Percentiles rank a stretch among this genome's conserved stretches.
phyloP scores from a whole-genome alignment of 2,329 filamentous ascomycete species.

The Capronia americana region DNA sequence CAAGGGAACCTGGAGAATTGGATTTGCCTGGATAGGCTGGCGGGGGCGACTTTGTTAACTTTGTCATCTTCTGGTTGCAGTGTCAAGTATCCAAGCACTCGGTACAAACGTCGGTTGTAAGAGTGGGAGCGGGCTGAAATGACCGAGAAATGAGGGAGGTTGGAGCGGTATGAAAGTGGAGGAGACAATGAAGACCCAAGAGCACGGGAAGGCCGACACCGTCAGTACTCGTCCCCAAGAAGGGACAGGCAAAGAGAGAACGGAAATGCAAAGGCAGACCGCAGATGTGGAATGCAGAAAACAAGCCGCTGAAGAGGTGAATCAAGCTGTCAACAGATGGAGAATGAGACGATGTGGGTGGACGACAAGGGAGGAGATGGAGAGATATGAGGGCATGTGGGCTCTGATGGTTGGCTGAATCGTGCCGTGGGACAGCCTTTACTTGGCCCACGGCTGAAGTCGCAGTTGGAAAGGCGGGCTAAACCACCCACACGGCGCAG shows the following conservation, averaged over 20 bases:
- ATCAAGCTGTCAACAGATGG: neutral
- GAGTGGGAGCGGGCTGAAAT: slow-evolving; percentile 1
- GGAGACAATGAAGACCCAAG: neutral
- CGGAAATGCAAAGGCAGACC: neutral
- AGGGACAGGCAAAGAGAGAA: slow-evolving; percentile 7
- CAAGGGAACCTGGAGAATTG: slow-evolving; percentile 19
- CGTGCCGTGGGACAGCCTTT: slow-evolving; percentile 9
- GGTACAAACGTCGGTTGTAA: neutral
- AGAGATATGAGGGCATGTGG: slow-evolving; percentile 13
- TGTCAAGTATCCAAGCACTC: neutral
- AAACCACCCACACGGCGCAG: neutral
- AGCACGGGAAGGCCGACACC: slow-evolving; percentile 5
- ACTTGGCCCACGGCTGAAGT: slow-evolving; percentile 1
- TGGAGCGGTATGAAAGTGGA: neutral
- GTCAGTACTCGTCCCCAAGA: slow-evolving; percentile 7
- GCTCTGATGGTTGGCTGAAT: slow-evolving; percentile 16
- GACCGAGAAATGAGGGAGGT: neutral
- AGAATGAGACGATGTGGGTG: slow-evolving; percentile 11
- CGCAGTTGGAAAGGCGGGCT: neutral
- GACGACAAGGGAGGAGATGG: slow-evolving; percentile 11
- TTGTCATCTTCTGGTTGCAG: slow-evolving; percentile 29
- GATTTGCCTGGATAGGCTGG: slow-evolving; percentile 26
- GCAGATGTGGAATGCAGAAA: slow-evolving; percentile 2
- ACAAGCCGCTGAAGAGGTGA: slow-evolving; percentile 1
- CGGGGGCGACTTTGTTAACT: slow-evolving; percentile 34